Evolutionary conservation across 495 filamentous ascomycete genomes (phyloP).

Genomic region (Beverwykella pulmonaria): DNA sequence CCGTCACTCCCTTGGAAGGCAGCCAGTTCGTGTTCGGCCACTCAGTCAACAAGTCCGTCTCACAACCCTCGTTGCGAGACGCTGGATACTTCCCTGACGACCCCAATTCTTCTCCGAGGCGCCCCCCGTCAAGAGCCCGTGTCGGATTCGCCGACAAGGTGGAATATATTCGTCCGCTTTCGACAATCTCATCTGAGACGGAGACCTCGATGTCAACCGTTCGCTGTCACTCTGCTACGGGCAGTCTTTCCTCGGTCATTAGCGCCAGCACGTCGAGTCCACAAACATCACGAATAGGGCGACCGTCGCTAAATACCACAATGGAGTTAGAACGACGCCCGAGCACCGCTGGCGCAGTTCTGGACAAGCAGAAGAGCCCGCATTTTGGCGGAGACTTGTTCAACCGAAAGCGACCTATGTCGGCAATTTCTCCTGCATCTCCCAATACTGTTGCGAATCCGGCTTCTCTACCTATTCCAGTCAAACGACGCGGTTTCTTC

Average conservation of each 20-base stretch:
- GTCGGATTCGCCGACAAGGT: constrained; percentile 64
- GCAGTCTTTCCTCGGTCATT: constrained; percentile 65
- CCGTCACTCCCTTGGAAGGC: constrained; percentile 64
- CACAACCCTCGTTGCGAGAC: constrained; percentile 36
- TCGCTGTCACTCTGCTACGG: constrained; percentile 64
- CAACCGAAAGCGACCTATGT: constrained; percentile 41
- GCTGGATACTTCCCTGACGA: constrained; percentile 21
- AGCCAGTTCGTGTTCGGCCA: constrained; percentile 24
- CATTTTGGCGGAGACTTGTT: constrained; percentile 33
- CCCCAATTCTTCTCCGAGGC: constrained; percentile 41
- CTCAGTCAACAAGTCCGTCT: constrained; percentile 39
- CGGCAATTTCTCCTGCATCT: constrained; percentile 31
- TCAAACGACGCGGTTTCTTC: constrained; percentile 39
- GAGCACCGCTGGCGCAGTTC: constrained; percentile 57
- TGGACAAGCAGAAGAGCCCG: constrained; percentile 38
- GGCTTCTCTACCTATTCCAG: constrained; percentile 28
- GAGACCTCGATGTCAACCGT: constrained; percentile 65
- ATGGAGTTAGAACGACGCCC: constrained; percentile 49
- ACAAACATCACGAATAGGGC: constrained; percentile 34
- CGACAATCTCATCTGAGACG: constrained; percentile 73
- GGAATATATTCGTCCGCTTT: constrained; percentile 72
- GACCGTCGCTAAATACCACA: constrained; percentile 44
- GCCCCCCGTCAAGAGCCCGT: constrained; percentile 53
- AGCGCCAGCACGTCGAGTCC: constrained; percentile 50
- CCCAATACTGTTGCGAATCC: constrained; percentile 31